A percentile compares a stretch with the other conserved stretches of the same genome.
Evolutionary conservation across 345 rosid genomes (phyloP).

Genomic region (Conringia planisiliqua): DNA sequence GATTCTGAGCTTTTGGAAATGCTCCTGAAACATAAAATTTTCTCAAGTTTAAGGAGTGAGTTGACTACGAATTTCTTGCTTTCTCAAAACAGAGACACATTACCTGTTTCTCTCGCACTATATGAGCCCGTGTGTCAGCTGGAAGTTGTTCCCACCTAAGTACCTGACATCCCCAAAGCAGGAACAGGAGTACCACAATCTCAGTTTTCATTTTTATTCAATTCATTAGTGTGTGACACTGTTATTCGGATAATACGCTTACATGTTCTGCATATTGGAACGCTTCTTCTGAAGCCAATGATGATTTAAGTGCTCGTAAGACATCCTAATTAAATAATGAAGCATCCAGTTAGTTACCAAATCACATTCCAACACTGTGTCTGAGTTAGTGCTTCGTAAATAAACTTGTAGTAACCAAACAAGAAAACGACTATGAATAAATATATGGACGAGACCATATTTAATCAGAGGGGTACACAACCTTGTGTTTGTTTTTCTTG

Average conservation of each 20-base stretch:
- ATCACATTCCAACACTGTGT: neutral
- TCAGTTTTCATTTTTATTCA: neutral
- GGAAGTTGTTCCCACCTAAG: conserved; percentile 94
- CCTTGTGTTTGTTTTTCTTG: conserved; percentile 85
- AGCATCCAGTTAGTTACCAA: conserved; percentile 12
- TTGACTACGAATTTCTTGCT: neutral
- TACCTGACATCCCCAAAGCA: conserved; percentile 38
- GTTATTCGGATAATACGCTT: conserved; percentile 33
- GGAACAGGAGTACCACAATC: neutral
- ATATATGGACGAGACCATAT: neutral
- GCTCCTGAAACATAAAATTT: conserved; percentile 47
- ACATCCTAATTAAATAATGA: conserved; percentile 54
- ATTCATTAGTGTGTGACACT: neutral
- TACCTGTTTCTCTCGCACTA: conserved; percentile 93
- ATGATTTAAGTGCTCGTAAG: conserved; percentile 57
- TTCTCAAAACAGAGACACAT: neutral
- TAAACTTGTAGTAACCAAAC: neutral
- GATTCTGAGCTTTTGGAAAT: conserved; percentile 72
- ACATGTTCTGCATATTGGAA: conserved; percentile 83
- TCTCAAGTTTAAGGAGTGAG: neutral
- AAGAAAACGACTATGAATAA: neutral
- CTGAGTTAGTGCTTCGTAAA: neutral
- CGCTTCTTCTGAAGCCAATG: conserved; percentile 65
- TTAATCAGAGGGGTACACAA: conserved; percentile 20
- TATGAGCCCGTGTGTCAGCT: conserved; percentile 74